Conservation (phyloP, 148 eudicot species). For the Pouteria glomerata region DNA sequence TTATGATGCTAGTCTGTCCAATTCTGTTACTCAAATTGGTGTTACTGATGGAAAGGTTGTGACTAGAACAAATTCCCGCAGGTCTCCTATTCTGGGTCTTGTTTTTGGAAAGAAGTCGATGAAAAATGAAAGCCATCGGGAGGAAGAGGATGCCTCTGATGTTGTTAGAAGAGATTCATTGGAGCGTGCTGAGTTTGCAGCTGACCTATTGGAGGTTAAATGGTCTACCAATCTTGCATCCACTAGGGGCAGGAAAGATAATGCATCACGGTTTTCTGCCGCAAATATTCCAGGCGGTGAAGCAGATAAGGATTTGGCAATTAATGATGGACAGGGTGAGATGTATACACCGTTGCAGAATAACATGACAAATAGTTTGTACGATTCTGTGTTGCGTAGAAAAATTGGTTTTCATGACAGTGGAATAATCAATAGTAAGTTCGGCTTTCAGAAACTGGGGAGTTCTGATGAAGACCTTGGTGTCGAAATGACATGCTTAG, state of each 20-base stretch:
- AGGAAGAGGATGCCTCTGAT: conserved; percentile 26
- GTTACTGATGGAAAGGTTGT: conserved; percentile 29
- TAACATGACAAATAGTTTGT: neutral
- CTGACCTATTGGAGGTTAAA: conserved; percentile 78
- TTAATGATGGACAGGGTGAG: neutral
- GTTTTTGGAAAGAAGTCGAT: conserved; percentile 54
- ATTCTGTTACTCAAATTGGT: conserved; percentile 34
- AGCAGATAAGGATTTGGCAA: conserved; percentile 3
- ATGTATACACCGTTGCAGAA: neutral
- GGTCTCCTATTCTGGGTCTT: conserved; percentile 55
- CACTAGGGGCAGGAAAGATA: conserved; percentile 24
- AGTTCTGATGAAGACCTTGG: conserved; percentile 18
- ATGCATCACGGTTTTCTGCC: conserved; percentile 11
- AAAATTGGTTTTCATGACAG: conserved; percentile 3
- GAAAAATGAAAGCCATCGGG: conserved; percentile 31
- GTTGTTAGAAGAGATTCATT: conserved; percentile 38
- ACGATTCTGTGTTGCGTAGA: conserved; percentile 7
- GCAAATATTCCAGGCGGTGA: conserved; percentile 17
- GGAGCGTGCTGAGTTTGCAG: conserved; percentile 90
- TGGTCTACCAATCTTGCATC: conserved; percentile 81
- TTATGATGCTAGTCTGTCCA: conserved; percentile 14
- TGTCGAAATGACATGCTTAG: conserved; percentile 25
- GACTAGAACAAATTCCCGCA: conserved; percentile 32
- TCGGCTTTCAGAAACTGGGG: conserved; percentile 18
- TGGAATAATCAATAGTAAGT: conserved; percentile 1